These are phyloP conservation scores for Rhodotorula babjevae DNA, from an alignment of 768 basidiomycete genomes.

Conservation along the genomic window DNA sequence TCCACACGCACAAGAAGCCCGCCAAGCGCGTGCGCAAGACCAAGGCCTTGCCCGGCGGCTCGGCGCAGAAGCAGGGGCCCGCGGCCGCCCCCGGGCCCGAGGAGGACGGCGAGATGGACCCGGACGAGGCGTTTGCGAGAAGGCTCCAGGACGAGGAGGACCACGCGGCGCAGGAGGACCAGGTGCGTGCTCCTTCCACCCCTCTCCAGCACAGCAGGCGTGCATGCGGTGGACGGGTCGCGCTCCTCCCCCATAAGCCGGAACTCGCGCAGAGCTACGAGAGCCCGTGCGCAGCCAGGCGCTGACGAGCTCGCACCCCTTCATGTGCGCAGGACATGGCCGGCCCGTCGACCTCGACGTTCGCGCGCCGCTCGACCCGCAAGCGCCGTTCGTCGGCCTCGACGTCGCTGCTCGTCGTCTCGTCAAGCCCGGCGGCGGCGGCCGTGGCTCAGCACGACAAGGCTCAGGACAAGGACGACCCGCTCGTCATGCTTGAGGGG, in stretches of 20 bases:
- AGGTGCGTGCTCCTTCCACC: not conserved
- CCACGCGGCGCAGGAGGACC: not conserved
- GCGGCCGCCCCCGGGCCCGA: not conserved
- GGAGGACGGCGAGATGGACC: not conserved
- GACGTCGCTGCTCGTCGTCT: not conserved
- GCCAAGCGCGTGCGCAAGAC: not conserved
- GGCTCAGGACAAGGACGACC: not conserved
- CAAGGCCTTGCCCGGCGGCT: not conserved
- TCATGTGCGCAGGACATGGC: too few relatives aligned
- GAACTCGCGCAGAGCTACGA: too few relatives aligned
- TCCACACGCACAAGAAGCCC: not conserved
- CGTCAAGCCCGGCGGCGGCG: not conserved
- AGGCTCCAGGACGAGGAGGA: not conserved
- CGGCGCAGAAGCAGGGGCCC: too few relatives aligned
- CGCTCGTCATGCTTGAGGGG: not conserved
- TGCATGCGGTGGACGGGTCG: too few relatives aligned
- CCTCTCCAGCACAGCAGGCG: too few relatives aligned
- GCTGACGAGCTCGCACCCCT: too few relatives aligned
- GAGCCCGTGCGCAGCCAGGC: too few relatives aligned
- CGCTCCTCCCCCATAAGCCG: too few relatives aligned
- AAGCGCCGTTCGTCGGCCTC: too few relatives aligned
- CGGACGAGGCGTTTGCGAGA: not conserved
- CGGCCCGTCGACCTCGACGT: too few relatives aligned
- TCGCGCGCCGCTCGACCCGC: too few relatives aligned
- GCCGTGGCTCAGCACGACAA: not conserved